These are phyloP conservation scores for Gynandropsis gynandra DNA, from an alignment of 345 rosid genomes.

Conservation along the genomic window DNA sequence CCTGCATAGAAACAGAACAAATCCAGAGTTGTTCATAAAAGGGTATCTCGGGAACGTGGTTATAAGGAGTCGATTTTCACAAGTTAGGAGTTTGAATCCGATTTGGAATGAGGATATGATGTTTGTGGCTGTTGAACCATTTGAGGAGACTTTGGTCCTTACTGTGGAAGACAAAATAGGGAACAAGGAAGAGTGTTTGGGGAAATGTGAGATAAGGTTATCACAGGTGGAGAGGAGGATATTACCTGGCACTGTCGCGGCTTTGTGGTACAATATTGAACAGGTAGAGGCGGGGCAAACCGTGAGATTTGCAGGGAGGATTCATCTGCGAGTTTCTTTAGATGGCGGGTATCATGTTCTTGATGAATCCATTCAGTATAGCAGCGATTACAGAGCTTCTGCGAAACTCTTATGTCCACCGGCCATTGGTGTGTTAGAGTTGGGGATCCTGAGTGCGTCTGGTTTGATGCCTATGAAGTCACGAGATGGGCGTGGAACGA, in stretches of 20 bases:
- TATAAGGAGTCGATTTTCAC: slow-evolving; percentile 1
- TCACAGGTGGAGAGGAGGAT: slow-evolving; percentile 9
- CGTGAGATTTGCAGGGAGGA: slow-evolving; percentile 10
- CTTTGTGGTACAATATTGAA: slow-evolving; percentile 7
- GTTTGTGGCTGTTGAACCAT: slow-evolving; percentile 14
- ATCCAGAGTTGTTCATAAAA: slow-evolving; percentile 4
- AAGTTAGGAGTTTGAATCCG: slow-evolving; percentile 3
- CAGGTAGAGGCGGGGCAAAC: slow-evolving; percentile 6
- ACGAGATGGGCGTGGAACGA: slow-evolving; percentile 10
- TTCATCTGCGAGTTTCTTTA: slow-evolving; percentile 5
- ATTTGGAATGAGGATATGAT: slow-evolving; percentile 12
- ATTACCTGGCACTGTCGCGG: neutral
- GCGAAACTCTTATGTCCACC: slow-evolving; percentile 1
- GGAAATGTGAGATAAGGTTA: slow-evolving; percentile 11
- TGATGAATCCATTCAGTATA: slow-evolving; percentile 12
- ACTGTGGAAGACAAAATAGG: slow-evolving; percentile 2
- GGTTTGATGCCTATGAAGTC: slow-evolving; percentile 11
- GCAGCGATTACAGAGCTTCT: slow-evolving; percentile 15
- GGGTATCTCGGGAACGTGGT: slow-evolving; percentile 1
- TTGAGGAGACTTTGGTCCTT: neutral
- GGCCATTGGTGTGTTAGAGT: slow-evolving; percentile 3
- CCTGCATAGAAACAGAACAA: neutral
- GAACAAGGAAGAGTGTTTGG: slow-evolving; percentile 9
- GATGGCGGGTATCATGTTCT: slow-evolving; percentile 14
- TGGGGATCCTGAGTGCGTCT: slow-evolving; percentile 2